Evolutionary conservation across 2,329 filamentous ascomycete genomes (phyloP).

Genomic region (Botrytis aclada): DNA sequence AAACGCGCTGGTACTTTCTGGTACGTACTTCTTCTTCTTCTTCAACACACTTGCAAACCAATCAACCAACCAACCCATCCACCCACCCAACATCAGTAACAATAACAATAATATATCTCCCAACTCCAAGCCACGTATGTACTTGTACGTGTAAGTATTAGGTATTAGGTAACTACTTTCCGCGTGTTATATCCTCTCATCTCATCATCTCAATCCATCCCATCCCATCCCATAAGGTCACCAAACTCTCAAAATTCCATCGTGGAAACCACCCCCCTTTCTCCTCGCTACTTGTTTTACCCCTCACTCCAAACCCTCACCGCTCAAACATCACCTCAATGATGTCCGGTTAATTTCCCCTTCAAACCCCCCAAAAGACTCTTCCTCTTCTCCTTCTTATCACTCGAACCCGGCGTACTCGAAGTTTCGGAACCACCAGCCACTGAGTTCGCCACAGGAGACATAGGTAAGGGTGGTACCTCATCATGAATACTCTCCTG

Average conservation of each 20-base stretch:
- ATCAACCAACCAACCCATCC: no score
- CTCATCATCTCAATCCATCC: background rate
- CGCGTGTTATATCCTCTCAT: background rate
- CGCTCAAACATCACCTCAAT: background rate
- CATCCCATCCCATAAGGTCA: background rate
- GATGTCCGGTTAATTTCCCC: conserved; percentile 15
- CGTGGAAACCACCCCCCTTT: background rate
- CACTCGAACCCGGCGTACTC: background rate
- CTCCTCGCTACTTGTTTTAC: background rate
- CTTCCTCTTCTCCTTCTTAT: conserved; percentile 10
- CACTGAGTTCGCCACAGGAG: background rate
- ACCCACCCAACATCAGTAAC: background rate
- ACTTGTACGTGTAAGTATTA: background rate
- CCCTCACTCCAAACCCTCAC: background rate
- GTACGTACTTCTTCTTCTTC: no score
- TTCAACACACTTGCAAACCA: background rate
- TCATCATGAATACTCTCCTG: conserved; percentile 12
- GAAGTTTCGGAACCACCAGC: background rate
- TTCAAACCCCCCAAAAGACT: conserved; percentile 8
- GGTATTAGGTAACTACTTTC: background rate
- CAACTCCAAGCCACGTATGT: background rate
- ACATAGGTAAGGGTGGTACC: background rate
- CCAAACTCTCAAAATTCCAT: background rate
- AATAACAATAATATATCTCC: background rate
- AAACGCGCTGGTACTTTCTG: background rate